Evolutionary conservation across 257 asterid genomes (phyloP), one percentile per base, ranked within the genome.

Genomic region (Ilex asprella): DNA sequence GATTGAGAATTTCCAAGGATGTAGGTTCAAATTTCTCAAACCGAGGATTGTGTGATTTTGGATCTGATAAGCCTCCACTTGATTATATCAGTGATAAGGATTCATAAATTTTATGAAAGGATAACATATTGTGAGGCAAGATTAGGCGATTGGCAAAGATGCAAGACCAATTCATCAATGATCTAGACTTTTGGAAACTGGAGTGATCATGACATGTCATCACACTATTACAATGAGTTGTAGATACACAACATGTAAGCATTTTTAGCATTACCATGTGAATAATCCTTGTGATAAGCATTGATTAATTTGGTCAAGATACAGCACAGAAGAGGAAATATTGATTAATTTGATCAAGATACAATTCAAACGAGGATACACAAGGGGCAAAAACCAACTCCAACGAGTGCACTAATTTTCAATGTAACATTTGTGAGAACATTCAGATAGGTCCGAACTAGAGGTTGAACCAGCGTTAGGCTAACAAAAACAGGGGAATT

Each of bases 1-100:
- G 86, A 76, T 88, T 55, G 89, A 86, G 79, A 86, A 84, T 85
- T 88, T 86, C 73, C 76, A 69, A 74, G 82, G 78, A 77, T 81
- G 87, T 31, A 61, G 69, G 74, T 82, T 82, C 74, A 81, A 79
- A 78, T 82, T 81, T 79, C 70, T 56, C 64, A 60, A 65, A 50
- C 62, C 65, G 59, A 65, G 52, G 65, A 60, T 61, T 43, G 66
- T 44, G 61, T 71, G 12, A 59, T 64, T 68, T 73, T 56, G 64
- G 67, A 75, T 76, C 65, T 76, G 57, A 75, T 70, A 63, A 56
- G 78, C 70, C 76, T 78, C 76, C 66, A 12, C 54, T 7, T 64
- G 58, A 31, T 67, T 30, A 58, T 64, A 65, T 57, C 61, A 53
- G 73, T 66, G 65, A 67, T 54, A 55, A 65, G 60, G 41, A 57